phyloP scores from a whole-genome alignment of 2,329 filamentous ascomycete species.

The Xylariaceae sp. region DNA sequence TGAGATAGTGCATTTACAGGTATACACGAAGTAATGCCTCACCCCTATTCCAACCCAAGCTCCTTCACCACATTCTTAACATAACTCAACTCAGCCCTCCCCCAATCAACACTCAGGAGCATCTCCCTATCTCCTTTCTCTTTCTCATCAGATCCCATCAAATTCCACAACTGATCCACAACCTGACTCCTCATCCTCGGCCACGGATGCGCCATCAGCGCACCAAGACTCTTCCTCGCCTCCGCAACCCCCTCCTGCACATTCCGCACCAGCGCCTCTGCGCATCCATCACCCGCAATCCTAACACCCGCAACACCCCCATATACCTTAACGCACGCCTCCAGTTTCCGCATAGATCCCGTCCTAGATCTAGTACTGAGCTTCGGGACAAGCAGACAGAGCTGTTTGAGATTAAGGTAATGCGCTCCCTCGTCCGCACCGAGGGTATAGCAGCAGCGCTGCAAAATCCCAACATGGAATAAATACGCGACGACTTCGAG shows the following conservation, averaged over 20 bases:
- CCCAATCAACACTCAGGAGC: slow-evolving; percentile 54
- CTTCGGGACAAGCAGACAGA: slow-evolving; percentile 70
- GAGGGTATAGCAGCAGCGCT: slow-evolving; percentile 27
- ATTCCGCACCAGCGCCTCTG: slow-evolving; percentile 22
- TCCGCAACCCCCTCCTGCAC: slow-evolving; percentile 43
- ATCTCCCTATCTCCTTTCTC: slow-evolving; percentile 20
- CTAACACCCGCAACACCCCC: slow-evolving; percentile 51
- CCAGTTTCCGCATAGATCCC: slow-evolving; percentile 61
- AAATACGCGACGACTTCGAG: slow-evolving; percentile 75
- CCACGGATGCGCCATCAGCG: slow-evolving; percentile 76
- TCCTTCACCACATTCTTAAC: slow-evolving; percentile 41
- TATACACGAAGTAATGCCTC: too few species aligned
- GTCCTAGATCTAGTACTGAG: slow-evolving; percentile 75
- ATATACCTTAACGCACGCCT: slow-evolving; percentile 77
- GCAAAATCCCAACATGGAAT: slow-evolving; percentile 56
- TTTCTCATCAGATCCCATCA: slow-evolving; percentile 22
- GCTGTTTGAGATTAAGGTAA: slow-evolving; percentile 43
- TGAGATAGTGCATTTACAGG: too few species aligned
- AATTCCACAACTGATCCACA: slow-evolving; percentile 55
- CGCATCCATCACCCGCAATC: not conserved
- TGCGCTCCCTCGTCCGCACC: slow-evolving; percentile 19
- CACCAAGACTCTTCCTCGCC: slow-evolving; percentile 63
- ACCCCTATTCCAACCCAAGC: slow-evolving; percentile 36
- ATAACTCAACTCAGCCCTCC: slow-evolving; percentile 44
- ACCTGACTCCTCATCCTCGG: slow-evolving; percentile 61